These are phyloP conservation scores for Oryza meridionalis DNA, from an alignment of 176 grass and related monocot genomes.

Conservation along the genomic window DNA sequence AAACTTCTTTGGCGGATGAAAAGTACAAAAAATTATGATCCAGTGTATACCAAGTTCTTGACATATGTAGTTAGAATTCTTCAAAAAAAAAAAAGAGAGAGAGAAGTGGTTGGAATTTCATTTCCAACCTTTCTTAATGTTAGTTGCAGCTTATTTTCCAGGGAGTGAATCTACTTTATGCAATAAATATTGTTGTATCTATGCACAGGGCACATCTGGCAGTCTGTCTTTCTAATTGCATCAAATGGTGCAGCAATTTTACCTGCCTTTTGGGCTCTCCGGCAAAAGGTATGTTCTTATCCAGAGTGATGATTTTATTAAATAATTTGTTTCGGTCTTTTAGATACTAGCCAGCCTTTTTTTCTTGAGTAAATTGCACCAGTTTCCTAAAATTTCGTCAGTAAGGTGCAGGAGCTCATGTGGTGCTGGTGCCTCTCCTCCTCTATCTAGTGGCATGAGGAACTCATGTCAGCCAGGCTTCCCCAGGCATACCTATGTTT, in stretches of 20 bases:
- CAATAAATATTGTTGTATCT: conserved; percentile 32
- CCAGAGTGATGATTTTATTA: conserved; percentile 10
- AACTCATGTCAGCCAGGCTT: neutral
- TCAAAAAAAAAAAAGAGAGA: neutral
- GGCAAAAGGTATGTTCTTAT: conserved; percentile 71
- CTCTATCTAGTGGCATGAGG: neutral
- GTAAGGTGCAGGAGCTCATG: neutral
- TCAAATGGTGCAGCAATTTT: conserved; percentile 95
- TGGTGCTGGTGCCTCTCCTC: neutral
- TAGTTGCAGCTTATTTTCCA: conserved; percentile 28
- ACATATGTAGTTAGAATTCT: neutral
- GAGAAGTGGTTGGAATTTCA: neutral
- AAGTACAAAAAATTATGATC: conserved; percentile 22
- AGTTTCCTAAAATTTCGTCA: neutral
- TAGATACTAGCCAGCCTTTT: neutral
- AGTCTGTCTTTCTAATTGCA: conserved; percentile 87
- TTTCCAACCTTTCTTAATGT: conserved; percentile 15
- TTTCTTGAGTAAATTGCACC: neutral
- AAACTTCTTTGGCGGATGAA: neutral
- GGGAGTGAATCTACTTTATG: conserved; percentile 19
- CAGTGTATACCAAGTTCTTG: conserved; percentile 1
- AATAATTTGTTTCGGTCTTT: neutral
- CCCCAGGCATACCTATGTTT: neutral
- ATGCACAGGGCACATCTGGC: conserved; percentile 87
- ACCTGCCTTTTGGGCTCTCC: conserved; percentile 88